Evolutionary conservation across 2,329 filamentous ascomycete species (phyloP).

Genomic region (Geosmithia putterillii): DNA sequence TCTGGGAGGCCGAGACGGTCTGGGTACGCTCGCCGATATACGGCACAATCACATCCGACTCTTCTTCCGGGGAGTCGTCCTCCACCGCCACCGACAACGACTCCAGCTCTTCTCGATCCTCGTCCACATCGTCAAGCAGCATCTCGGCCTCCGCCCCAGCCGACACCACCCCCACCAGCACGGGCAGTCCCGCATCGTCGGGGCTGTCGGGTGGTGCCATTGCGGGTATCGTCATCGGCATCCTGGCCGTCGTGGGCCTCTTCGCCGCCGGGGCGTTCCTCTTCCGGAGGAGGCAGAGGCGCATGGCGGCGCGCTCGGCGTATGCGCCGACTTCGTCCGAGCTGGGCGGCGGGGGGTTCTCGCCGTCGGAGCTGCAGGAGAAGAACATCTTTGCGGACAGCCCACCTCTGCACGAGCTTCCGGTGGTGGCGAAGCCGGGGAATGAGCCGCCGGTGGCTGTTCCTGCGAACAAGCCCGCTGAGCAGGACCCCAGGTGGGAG

Average conservation of each 20-base stretch:
- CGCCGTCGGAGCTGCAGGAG: too few species aligned
- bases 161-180: neutral
- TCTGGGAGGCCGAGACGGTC: neutral
- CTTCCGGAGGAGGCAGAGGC: neutral
- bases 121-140: neutral
- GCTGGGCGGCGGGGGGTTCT: too few species aligned
- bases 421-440: too few species aligned
- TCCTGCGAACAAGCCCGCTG: too few species aligned
- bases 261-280: neutral
- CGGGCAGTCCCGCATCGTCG: neutral
- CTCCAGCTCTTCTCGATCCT: neutral
- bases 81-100: too few species aligned
- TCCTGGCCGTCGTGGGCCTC: neutral
- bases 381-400: too few species aligned
- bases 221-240: neutral
- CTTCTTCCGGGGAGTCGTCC: neutral
- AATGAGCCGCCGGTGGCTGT: too few species aligned
- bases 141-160: neutral
- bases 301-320: too few species aligned
- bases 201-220: neutral
- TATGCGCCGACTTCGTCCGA: too few species aligned
- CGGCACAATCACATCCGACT: neutral
- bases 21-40: neutral
- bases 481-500: too few species aligned
- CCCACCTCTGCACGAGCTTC: too few species aligned